Evolutionary conservation across 495 filamentous ascomycete species (phyloP).

Genomic region (Lophium mytilinum): DNA sequence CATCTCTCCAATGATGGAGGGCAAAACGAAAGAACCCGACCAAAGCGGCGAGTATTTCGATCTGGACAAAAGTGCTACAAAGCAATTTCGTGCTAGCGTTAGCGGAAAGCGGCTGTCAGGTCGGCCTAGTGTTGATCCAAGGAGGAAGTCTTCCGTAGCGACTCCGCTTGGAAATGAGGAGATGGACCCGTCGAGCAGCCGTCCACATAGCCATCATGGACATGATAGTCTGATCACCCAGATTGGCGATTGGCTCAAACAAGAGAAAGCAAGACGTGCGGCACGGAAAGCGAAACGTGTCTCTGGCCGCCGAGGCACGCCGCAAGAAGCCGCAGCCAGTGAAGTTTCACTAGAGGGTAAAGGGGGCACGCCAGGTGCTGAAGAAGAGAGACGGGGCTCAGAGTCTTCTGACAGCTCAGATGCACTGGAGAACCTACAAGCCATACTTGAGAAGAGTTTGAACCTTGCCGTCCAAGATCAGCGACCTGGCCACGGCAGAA

Average conservation of each 20-base stretch:
- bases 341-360: conserved; percentile 11
- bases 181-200: conserved; percentile 7
- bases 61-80: conserved; percentile 23
- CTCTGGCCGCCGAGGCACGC: conserved; percentile 9
- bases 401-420: conserved; percentile 26
- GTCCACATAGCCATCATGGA: not conserved
- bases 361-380: not conserved
- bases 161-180: conserved; percentile 12
- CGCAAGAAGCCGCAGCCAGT: conserved; percentile 3
- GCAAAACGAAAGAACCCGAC: conserved; percentile 31
- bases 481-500: conserved; percentile 31
- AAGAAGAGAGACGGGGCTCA: conserved; percentile 12
- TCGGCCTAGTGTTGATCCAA: conserved; percentile 18
- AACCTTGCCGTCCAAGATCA: conserved; percentile 25
- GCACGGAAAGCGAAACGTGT: conserved; percentile 38
- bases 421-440: conserved; percentile 31
- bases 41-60: conserved; percentile 20
- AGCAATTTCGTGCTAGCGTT: conserved; percentile 26
- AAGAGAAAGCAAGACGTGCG: conserved; percentile 60
- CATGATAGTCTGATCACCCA: conserved; percentile 55
- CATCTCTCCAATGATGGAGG: conserved; percentile 33
- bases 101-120: conserved; percentile 27
- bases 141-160: conserved; percentile 2
- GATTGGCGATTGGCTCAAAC: conserved; percentile 70
- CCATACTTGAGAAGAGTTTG: conserved; percentile 29